These are phyloP conservation scores for Candida manassasensis DNA, from an alignment of 805 yeast species.

Conservation along the genomic window DNA sequence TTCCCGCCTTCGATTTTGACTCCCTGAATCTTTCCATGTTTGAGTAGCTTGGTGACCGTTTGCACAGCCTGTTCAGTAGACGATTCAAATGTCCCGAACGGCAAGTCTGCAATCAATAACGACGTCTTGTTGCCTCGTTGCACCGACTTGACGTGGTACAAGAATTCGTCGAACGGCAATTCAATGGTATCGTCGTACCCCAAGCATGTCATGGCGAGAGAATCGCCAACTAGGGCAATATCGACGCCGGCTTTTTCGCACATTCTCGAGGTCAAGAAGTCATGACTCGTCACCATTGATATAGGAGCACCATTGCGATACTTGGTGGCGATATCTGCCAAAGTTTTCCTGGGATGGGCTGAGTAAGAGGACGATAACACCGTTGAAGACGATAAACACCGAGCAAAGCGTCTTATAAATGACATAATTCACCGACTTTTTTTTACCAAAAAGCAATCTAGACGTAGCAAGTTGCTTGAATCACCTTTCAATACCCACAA, in stretches of 20 bases:
- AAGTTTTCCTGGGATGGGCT: constrained; percentile 14
- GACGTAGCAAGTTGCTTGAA: too few species aligned
- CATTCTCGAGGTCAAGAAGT: constrained; percentile 67
- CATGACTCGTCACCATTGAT: constrained; percentile 77
- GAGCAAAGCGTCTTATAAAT: neutral
- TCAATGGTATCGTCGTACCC: constrained; percentile 78
- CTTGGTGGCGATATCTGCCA: constrained; percentile 15
- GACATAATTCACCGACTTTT: neutral
- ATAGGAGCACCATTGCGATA: constrained; percentile 24
- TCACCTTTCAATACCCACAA: too few species aligned
- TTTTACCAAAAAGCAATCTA: neutral
- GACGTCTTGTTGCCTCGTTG: constrained; percentile 63
- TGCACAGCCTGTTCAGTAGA: constrained; percentile 59
- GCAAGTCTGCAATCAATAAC: constrained; percentile 77
- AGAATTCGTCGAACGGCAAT: constrained; percentile 72
- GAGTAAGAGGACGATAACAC: constrained; percentile 10
- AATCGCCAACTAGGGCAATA: constrained; percentile 80
- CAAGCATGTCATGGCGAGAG: constrained; percentile 85
- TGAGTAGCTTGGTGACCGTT: constrained; percentile 52
- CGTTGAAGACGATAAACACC: constrained; percentile 6
- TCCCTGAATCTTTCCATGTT: constrained; percentile 56
- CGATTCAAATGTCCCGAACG: constrained; percentile 81
- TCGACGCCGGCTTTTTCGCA: constrained; percentile 68
- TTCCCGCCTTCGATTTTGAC: constrained; percentile 83
- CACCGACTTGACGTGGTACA: constrained; percentile 73